Evolutionary conservation across 2,329 filamentous ascomycete genomes (phyloP).

Genomic region (Exophiala oligosperma): DNA sequence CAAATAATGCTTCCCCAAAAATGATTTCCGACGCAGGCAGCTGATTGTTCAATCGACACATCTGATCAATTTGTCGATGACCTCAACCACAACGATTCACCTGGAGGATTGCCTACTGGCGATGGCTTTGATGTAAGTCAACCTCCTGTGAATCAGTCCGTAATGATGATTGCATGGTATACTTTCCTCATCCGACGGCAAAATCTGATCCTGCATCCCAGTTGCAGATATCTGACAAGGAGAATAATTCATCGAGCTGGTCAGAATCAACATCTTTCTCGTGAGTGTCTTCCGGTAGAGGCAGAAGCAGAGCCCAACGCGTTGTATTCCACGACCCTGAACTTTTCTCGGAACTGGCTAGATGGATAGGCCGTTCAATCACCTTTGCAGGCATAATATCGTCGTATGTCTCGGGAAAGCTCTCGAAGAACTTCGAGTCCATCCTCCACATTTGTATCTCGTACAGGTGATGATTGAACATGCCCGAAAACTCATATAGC

Average conservation of each 20-base stretch:
- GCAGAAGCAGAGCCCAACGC: neutral
- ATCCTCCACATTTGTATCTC: slow-evolving; percentile 5
- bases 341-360: neutral
- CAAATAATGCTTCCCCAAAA: no score
- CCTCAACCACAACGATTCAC: no score
- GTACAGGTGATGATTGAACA: neutral
- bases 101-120: no score
- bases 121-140: no score
- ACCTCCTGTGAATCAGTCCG: no score
- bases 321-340: neutral
- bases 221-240: neutral
- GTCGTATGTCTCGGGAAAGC: slow-evolving; percentile 3
- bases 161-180: no score
- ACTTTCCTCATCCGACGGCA: no score
- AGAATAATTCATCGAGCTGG: neutral
- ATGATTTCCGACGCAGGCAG: no score
- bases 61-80: no score
- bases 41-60: no score
- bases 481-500: slow-evolving; percentile 1
- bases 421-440: slow-evolving; percentile 1
- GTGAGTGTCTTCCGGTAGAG: neutral
- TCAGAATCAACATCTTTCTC: neutral
- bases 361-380: neutral
- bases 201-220: neutral
- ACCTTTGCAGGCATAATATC: neutral